Evolutionary conservation across 208 protist species (phyloP).

Genomic region (Crithidia brevicula): DNA sequence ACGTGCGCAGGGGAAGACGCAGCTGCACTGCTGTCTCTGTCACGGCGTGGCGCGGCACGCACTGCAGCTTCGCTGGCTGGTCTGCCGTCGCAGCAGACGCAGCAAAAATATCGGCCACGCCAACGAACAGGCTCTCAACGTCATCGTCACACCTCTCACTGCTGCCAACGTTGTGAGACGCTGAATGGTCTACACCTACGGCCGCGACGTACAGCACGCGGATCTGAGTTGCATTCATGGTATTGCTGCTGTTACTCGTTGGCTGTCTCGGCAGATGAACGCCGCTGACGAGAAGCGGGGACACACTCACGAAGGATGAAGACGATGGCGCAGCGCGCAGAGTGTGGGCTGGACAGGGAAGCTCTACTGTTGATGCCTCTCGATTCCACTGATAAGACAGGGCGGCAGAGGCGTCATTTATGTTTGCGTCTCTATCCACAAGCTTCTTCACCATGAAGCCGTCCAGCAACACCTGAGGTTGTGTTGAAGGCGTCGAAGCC

Average conservation of each 20-base stretch:
- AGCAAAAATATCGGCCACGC: not conserved
- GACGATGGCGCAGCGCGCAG: too few relatives aligned
- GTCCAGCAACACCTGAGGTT: constrained; percentile 1
- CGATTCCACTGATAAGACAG: constrained; percentile 23
- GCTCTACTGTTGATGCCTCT: constrained; percentile 3
- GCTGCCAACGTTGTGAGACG: too few relatives aligned
- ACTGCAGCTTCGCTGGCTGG: not conserved
- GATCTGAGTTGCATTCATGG: not conserved
- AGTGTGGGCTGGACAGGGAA: constrained; percentile 13
- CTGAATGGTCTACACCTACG: too few relatives aligned
- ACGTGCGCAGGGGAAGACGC: not conserved
- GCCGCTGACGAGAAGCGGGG: not conserved
- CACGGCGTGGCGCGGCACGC: not conserved
- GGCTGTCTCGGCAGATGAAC: not conserved
- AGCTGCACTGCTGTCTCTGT: not conserved
- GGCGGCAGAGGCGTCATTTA: not conserved
- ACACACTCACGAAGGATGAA: too few relatives aligned
- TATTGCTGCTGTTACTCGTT: not conserved
- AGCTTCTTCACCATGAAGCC: constrained; percentile 13
- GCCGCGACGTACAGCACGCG: constrained; percentile 16
- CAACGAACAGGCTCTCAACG: constrained; percentile 1
- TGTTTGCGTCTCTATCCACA: not conserved
- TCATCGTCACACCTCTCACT: too few relatives aligned
- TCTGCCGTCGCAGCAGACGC: not conserved
- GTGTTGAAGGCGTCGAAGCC: not conserved